A percentile compares a stretch with the other conserved stretches of the same genome.
These are phyloP conservation scores for Sugiyamaella valdiviana DNA, from an alignment of 805 yeast species.

Conservation along the genomic window DNA sequence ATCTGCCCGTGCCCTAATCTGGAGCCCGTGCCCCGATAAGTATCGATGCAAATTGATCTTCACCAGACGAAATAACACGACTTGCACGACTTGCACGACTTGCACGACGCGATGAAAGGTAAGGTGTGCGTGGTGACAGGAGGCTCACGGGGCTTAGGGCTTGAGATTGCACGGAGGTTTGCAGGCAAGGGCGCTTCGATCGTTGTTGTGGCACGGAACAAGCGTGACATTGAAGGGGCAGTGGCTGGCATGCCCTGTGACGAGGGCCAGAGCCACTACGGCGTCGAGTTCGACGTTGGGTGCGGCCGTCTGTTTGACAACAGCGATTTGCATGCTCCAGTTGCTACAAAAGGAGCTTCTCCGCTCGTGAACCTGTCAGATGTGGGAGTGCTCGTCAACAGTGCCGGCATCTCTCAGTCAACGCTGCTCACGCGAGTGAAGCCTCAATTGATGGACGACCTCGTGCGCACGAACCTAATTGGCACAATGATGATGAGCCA, in stretches of 20 bases:
- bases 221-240: constrained; percentile 21
- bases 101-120: constrained; percentile 4
- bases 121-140: constrained; percentile 45
- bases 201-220: constrained; percentile 47
- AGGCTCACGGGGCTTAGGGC: constrained; percentile 65
- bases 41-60: background rate
- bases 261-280: constrained; percentile 12
- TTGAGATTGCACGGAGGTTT: constrained; percentile 45
- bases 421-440: constrained; percentile 43
- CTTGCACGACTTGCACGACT: background rate
- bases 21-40: background rate
- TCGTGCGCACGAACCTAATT: constrained; percentile 51
- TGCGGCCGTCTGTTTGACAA: constrained; percentile 10
- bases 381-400: constrained; percentile 46
- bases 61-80: background rate
- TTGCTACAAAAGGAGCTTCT: background rate
- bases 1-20: background rate
- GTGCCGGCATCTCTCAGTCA: constrained; percentile 55
- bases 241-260: constrained; percentile 10
- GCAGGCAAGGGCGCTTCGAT: constrained; percentile 48
- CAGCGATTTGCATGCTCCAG: background rate
- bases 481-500: constrained; percentile 59
- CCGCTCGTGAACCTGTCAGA: constrained; percentile 5
- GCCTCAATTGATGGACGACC: constrained; percentile 36
- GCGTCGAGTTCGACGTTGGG: constrained; percentile 15